Percentiles rank a stretch among this genome's conserved stretches.
Conservation (phyloP, 495 filamentous ascomycete species). For the Pyrenula aspistea region DNA sequence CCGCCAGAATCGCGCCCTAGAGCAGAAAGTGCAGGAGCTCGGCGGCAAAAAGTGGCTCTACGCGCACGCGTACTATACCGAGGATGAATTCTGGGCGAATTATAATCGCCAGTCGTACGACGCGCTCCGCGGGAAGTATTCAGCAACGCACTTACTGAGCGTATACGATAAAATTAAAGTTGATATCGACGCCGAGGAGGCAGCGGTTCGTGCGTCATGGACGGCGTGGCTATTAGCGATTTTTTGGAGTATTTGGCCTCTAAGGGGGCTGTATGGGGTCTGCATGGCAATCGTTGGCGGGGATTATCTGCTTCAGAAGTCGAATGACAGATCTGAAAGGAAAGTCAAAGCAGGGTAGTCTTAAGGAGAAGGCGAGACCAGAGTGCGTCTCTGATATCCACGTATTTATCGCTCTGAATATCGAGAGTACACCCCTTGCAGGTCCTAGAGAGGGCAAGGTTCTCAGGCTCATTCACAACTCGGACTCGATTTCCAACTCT, state of each 20-base stretch:
- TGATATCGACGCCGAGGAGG: slow-evolving; percentile 13
- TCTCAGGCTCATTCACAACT: not conserved
- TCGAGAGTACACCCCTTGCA: not conserved
- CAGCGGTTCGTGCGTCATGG: slow-evolving; percentile 8
- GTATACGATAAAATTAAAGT: slow-evolving; percentile 42
- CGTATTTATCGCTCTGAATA: not conserved
- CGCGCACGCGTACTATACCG: slow-evolving; percentile 40
- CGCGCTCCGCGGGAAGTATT: slow-evolving; percentile 33
- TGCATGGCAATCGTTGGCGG: slow-evolving; percentile 38
- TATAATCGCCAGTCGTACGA: slow-evolving; percentile 39
- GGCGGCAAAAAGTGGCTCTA: slow-evolving; percentile 55
- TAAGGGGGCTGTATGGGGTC: slow-evolving; percentile 43
- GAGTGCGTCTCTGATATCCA: not conserved
- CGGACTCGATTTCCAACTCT: not conserved
- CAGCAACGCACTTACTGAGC: slow-evolving; percentile 31
- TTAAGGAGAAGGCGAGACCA: not conserved
- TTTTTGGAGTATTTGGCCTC: slow-evolving; percentile 20
- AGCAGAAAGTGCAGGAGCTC: slow-evolving; percentile 48
- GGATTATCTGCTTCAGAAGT: slow-evolving; percentile 18
- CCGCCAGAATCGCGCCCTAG: slow-evolving; percentile 49
- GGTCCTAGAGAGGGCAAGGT: not conserved
- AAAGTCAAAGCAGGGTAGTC: not conserved
- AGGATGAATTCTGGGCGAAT: slow-evolving; percentile 42
- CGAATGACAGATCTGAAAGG: not conserved
- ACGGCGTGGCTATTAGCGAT: slow-evolving; percentile 6